These are phyloP conservation scores for Citrus reticulata DNA, from an alignment of 345 rosid genomes.

Conservation along the genomic window DNA sequence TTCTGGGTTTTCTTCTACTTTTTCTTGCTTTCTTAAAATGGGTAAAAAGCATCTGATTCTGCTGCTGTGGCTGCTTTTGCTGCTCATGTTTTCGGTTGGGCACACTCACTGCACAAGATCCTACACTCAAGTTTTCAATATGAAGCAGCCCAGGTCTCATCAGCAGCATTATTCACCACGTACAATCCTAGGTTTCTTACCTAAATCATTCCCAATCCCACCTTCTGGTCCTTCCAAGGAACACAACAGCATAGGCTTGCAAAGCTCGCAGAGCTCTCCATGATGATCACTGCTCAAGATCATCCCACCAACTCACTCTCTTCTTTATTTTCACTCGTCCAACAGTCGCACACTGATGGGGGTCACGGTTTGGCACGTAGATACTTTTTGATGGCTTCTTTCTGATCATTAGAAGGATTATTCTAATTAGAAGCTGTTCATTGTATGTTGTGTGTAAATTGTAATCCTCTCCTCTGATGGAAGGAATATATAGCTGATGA, in stretches of 20 bases:
- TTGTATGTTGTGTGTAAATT: neutral
- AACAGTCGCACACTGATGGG: no score
- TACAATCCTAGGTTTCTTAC: constrained; percentile 43
- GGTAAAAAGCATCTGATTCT: constrained; percentile 16
- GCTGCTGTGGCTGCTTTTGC: constrained; percentile 13
- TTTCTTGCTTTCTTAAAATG: constrained; percentile 13
- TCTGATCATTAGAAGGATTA: neutral
- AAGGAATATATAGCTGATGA: neutral
- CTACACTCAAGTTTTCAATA: constrained; percentile 19
- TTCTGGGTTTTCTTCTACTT: neutral
- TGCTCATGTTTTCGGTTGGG: constrained; percentile 10
- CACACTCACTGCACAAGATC: constrained; percentile 23
- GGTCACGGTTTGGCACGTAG: neutral
- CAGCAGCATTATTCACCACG: constrained; percentile 20
- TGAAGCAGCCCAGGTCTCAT: constrained; percentile 26
- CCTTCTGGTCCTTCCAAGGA: constrained; percentile 69
- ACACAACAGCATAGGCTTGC: constrained; percentile 51
- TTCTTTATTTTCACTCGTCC: no score
- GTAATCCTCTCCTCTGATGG: neutral
- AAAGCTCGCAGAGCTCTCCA: constrained; percentile 32
- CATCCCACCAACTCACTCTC: no score
- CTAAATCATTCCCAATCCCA: constrained; percentile 57
- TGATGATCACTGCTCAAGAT: constrained; percentile 18
- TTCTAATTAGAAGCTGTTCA: neutral
- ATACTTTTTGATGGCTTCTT: neutral